Evolutionary conservation across 2,329 filamentous ascomycete genomes (phyloP), one percentile per base, ranked within the genome.

Genomic region (Aureobasidium uvarum): DNA sequence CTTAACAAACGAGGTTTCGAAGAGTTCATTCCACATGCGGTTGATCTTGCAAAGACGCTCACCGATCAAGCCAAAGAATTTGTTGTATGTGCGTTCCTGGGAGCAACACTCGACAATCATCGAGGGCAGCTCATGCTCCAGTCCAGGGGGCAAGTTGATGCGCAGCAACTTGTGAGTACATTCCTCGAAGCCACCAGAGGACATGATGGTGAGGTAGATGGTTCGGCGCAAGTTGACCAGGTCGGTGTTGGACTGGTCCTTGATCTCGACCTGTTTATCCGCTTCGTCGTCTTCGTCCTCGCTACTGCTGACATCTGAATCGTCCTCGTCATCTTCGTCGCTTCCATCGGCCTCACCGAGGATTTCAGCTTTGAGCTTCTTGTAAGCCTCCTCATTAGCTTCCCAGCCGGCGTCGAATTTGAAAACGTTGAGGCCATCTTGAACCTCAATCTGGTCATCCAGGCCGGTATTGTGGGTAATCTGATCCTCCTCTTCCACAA

Each of bases 21-120:
- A 98, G 6, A 98, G 84, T 69, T 96, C 92, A 33, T 87, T 90
- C 95, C 95, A 99, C 59, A 97, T 84, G 25, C 95, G 87, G 77
- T 98, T 98, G 73, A 99, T 87, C 78, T 96, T 97, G 73, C 92
- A 91, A 77, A 99, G 96, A 28, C 94, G 86, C 79, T 99, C 95
- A 38, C 91, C 95, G 65, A 98, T 92, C 69, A 96, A 81, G 14
- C 95, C 95, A 73, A 96, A 97, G 79, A 98, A 99, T 76, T 98
- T 98, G 68, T 93, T 93, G 77, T 96, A 99, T 1, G 95, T 97
- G 71, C 92, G 91, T 77, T 98, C 93, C 78, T 99, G 95, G 33
- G 91, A 94, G 76, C 93, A 96, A 75, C 92, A 96, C 77, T 99
- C 95, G 69, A 99, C 89, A 64, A 99, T 88, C 95, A 99, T 99